phyloP scores from a whole-genome alignment of 345 rosid species.

The Camelina laxa region DNA sequence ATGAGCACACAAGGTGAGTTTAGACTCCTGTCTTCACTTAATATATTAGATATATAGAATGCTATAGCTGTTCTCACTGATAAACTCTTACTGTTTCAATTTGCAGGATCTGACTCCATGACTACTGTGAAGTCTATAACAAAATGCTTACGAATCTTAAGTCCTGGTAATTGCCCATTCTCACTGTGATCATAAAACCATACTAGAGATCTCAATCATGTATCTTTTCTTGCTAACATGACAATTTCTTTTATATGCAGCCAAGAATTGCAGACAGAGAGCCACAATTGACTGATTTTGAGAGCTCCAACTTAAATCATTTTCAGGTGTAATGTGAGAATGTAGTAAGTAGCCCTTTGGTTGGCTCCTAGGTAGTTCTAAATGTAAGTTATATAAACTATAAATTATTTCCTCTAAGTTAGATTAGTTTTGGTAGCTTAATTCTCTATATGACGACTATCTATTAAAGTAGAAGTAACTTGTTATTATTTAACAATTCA shows the following conservation, averaged over 20 bases:
- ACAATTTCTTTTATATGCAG: constrained; percentile 47
- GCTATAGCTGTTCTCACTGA: constrained; percentile 21
- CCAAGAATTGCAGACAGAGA: constrained; percentile 44
- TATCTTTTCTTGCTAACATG: neutral
- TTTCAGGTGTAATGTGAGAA: constrained; percentile 1
- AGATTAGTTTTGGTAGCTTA: neutral
- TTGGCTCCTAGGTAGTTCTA: constrained; percentile 14
- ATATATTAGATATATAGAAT: neutral
- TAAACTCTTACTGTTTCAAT: constrained; percentile 2
- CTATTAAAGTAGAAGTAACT: neutral
- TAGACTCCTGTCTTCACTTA: constrained; percentile 2
- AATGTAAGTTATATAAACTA: neutral
- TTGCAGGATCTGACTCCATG: constrained; percentile 57
- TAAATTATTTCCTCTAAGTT: neutral
- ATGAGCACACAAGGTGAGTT: constrained; percentile 53
- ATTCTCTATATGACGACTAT: neutral
- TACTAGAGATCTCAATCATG: constrained; percentile 1
- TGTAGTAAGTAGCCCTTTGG: neutral
- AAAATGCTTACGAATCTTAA: constrained; percentile 66
- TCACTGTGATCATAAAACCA: constrained; percentile 1
- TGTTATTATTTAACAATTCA: neutral
- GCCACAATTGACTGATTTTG: constrained; percentile 24
- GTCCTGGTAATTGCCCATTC: constrained; percentile 61
- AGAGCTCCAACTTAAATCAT: constrained; percentile 9
- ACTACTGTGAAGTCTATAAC: constrained; percentile 66